These are phyloP conservation scores for Meyerozyma elateridarum DNA, from an alignment of 1,139 yeast species.

Conservation along the genomic window DNA sequence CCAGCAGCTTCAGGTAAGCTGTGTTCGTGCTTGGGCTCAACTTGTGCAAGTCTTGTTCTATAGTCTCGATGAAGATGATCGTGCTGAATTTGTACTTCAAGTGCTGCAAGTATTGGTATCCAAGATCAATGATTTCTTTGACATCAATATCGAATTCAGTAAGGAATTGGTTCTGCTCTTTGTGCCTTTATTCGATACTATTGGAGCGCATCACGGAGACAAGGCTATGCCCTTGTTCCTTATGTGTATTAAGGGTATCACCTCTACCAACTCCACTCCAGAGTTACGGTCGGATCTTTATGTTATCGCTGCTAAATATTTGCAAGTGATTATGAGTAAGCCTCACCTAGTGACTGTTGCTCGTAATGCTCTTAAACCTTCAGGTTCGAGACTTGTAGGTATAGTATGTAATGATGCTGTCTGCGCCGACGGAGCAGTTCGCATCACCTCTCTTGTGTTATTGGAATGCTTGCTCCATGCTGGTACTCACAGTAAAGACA, in stretches of 20 bases:
- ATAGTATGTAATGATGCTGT: constrained; percentile 74
- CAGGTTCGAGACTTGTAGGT: constrained; percentile 60
- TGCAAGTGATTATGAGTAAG: constrained; percentile 46
- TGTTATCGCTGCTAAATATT: constrained; percentile 62
- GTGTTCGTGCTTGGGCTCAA: constrained; percentile 80
- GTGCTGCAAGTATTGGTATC: constrained; percentile 74
- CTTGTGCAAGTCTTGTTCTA: constrained; percentile 66
- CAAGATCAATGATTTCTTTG: constrained; percentile 69
- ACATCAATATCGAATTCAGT: constrained; percentile 60
- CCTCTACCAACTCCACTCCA: constrained; percentile 64
- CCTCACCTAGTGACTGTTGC: constrained; percentile 41
- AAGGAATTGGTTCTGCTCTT: constrained; percentile 74
- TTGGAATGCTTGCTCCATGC: constrained; percentile 67
- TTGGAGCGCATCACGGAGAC: constrained; percentile 40
- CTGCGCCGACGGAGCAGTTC: constrained; percentile 70
- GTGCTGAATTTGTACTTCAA: constrained; percentile 65
- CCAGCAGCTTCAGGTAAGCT: constrained; percentile 50
- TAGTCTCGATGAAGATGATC: constrained; percentile 22
- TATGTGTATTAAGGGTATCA: constrained; percentile 69
- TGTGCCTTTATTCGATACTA: constrained; percentile 64
- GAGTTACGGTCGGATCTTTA: constrained; percentile 74
- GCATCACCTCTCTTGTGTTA: constrained; percentile 72
- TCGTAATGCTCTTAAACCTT: constrained; percentile 47
- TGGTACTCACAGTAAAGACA: constrained; percentile 44
- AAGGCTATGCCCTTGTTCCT: constrained; percentile 67